A percentile compares a stretch with the other conserved stretches of the same genome.
phyloP scores from a whole-genome alignment of 495 filamentous ascomycete genomes.

The Amniculicola lignicola region DNA sequence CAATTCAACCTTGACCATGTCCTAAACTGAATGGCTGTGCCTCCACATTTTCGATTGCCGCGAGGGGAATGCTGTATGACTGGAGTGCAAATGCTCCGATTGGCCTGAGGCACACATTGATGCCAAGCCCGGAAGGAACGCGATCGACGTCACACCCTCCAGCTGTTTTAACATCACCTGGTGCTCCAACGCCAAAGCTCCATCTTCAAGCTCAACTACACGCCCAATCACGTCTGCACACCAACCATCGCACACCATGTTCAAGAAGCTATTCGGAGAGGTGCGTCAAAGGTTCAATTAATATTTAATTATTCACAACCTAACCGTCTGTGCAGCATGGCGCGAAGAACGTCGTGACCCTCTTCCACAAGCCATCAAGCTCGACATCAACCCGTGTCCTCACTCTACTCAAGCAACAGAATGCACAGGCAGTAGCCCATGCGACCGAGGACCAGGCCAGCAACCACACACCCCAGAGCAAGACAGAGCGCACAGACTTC shows the following conservation, averaged over 20 bases:
- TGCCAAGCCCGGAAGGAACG: conserved; percentile 17
- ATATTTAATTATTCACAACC: neutral
- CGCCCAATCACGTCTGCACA: too few relatives aligned
- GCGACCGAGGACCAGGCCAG: conserved; percentile 67
- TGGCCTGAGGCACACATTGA: too few relatives aligned
- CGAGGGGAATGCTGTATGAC: too few relatives aligned
- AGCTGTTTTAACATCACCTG: conserved; percentile 15
- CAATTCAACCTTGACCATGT: too few relatives aligned
- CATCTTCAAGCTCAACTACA: neutral
- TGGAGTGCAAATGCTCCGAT: too few relatives aligned
- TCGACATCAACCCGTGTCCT: conserved; percentile 64
- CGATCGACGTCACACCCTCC: conserved; percentile 20
- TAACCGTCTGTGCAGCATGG: conserved; percentile 35
- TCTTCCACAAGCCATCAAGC: conserved; percentile 80
- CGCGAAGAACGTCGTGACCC: conserved; percentile 74
- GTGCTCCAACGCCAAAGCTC: too few relatives aligned
- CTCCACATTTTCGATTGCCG: too few relatives aligned
- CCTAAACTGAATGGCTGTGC: too few relatives aligned
- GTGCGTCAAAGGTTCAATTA: conserved; percentile 19
- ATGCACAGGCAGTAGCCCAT: conserved; percentile 54
- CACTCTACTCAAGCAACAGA: conserved; percentile 70
- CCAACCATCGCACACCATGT: conserved; percentile 27
- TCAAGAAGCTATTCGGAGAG: conserved; percentile 43
- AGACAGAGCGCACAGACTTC: conserved; percentile 62
- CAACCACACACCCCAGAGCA: conserved; percentile 54